A percentile compares a stretch with the other conserved stretches of the same genome.
These are phyloP conservation scores for Mycosphaerella sp. DNA, from an alignment of 2,329 filamentous ascomycete genomes.

Conservation along the genomic window DNA sequence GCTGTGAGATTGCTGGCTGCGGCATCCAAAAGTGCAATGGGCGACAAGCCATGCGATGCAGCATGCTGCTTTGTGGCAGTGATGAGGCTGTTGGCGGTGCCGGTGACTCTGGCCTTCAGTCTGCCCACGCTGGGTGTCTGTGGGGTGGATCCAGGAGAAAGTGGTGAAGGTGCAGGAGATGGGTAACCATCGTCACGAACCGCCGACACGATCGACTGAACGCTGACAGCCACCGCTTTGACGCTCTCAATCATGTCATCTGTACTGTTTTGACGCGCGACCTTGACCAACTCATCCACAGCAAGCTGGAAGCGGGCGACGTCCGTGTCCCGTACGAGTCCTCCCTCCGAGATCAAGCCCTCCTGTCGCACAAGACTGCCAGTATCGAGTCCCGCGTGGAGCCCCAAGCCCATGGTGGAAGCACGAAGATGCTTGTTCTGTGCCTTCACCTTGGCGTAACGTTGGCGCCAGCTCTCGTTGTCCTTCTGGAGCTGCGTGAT, in stretches of 20 bases:
- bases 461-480: conserved; percentile 81
- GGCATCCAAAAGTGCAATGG: conserved; percentile 88
- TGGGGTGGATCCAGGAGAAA: conserved; percentile 13
- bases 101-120: conserved; percentile 76
- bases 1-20: conserved; percentile 85
- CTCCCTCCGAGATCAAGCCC: conserved; percentile 54
- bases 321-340: conserved; percentile 82
- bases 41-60: conserved; percentile 73
- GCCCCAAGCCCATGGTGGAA: conserved; percentile 70
- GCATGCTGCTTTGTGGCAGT: conserved; percentile 92
- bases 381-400: conserved; percentile 51
- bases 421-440: conserved; percentile 76
- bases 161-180: conserved; percentile 29
- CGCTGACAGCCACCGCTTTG: conserved; percentile 75
- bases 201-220: conserved; percentile 78
- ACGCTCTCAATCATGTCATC: conserved; percentile 74
- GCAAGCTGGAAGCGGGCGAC: conserved; percentile 93
- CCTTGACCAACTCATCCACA: conserved; percentile 81
- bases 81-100: conserved; percentile 90
- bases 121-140: conserved; percentile 37
- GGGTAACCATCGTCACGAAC: conserved; percentile 43
- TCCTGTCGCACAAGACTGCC: conserved; percentile 59
- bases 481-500: conserved; percentile 74
- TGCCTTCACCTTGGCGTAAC: conserved; percentile 82
- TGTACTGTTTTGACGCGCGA: conserved; percentile 66